Conservation (phyloP, 257 asterid species). For the Penstemon davidsonii region DNA sequence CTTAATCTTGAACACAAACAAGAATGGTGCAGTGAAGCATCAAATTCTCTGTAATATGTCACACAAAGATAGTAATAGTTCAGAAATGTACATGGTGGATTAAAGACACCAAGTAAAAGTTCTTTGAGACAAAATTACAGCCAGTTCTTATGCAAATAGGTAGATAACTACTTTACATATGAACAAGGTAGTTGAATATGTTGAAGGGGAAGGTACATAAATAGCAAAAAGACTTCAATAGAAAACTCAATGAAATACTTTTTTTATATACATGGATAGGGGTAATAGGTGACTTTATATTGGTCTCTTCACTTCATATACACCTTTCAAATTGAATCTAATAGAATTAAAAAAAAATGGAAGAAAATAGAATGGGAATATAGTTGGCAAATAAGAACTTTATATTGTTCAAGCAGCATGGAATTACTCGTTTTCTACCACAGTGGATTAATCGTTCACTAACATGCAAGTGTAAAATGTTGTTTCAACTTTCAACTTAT, state of each 20-base stretch:
- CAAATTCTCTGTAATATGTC: conserved; percentile 12
- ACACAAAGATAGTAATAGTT: conserved; percentile 3
- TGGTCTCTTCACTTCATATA: background rate
- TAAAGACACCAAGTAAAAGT: conserved; percentile 8
- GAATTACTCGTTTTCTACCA: background rate
- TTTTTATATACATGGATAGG: background rate
- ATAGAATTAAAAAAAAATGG: background rate
- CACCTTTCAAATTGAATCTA: background rate
- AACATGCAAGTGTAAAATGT: background rate
- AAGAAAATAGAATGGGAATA: conserved; percentile 9
- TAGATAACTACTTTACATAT: background rate
- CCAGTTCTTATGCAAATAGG: background rate
- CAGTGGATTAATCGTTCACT: background rate
- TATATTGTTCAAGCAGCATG: conserved; percentile 4
- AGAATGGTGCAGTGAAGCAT: conserved; percentile 18
- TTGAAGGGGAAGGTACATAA: background rate
- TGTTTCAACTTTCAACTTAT: conserved; percentile 1
- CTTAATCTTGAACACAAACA: background rate
- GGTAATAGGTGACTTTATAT: background rate
- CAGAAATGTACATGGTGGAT: background rate
- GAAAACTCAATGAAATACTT: conserved; percentile 5
- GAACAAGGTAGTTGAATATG: conserved; percentile 23
- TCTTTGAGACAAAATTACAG: background rate
- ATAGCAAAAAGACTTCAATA: background rate
- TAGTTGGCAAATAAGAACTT: conserved; percentile 4